Evolutionary conservation across 495 filamentous ascomycete species (phyloP), one percentile per base, ranked within the genome.

Genomic region (Lindgomyces ingoldianus): DNA sequence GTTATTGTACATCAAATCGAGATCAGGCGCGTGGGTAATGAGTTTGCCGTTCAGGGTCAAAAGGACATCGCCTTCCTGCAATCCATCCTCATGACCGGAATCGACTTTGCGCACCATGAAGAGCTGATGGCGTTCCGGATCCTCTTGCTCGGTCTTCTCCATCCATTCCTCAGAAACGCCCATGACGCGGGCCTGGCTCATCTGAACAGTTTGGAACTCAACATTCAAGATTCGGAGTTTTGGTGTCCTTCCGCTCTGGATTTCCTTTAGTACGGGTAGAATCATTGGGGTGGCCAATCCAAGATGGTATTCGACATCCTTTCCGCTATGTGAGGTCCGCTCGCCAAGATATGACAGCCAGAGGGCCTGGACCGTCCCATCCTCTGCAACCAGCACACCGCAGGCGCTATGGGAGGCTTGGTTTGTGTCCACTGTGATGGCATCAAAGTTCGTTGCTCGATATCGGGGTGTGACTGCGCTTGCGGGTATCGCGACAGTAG

Each of bases 161-260:
- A 98, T 96, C 95, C 94, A 97, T 51, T 95, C 89, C 70, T 97
- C 93, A 0, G 89, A 89, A 6, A 97, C 91, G 29, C 95, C 95
- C 95, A 99, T 98, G 62, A 97, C 91, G 25, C 93, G 87, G n/a
- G 89, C 94, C 77, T 98, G 94, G 60, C 86, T 90, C 94, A 99
- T 98, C 70, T 96, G 91, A 29, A 98, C 90, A 39, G 93, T 86
- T 57, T 95, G 91, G 73, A 92, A 91, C 75, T 99, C 94, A 73
- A 96, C 88, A 63, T 91, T 91, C 52, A 99, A 76, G 76, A 98
- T 96, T 18, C 92, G 84, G 21, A 98, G 79, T 60, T 88, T 88
- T 0, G 94, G 95, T 39, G 81, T 83, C 51, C 84, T 77, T 45
- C 90, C 93, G 57, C 88, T 77, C 73, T 91, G 89, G 65, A 99